Base-by-base conservation (phyloP, 1,284 basidiomycete genomes). In the Ceratobasidium sp. region DNA sequence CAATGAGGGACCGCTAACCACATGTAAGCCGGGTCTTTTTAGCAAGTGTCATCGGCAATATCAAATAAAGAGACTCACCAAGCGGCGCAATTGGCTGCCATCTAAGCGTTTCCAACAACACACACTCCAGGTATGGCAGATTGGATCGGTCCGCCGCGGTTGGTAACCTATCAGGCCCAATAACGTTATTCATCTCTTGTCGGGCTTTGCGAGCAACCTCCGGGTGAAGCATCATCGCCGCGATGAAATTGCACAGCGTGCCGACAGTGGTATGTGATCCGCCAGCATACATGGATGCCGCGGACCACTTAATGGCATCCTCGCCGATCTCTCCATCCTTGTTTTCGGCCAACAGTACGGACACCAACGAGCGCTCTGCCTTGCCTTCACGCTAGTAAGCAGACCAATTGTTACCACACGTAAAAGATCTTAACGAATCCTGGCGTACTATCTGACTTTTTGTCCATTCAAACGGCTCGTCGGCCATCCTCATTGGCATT, bases 161-260 rank as follows among this genome's bases (percentile, higher is more conserved):
- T 13, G 72, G 72, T 4, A 70, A 17, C 34, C 72, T 58, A n/a
- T 65, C 60, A 13, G 42, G 10, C 22, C 69, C 70, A 17, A 71
- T 38, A 10, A 71, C 67, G 17, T 70, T 56, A 50, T 72, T 70
- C 17, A 72, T 68, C 32, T 72, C 71, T 31, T 65, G 43, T 17
- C 47, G 58, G 4, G 70, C 69, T 42, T 42, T 64, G 20, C 25
- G 29, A 13, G 58, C 70, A 7, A 67, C 53, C 1, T 69, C 53
- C 0, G 71, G 71, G 49, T 64, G 57, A 7, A 68, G 32, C 27
- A 62, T 42, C 70, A 71, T 71, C 17, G 62, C 65, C 4, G 60
- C 27, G n/a, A 71, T 47, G 32, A 71, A 71, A 35, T 50, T 60
- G 8, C 27, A 38, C 52, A 68, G 5, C 13, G 55, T 38, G 12